A percentile compares a stretch with the other conserved stretches of the same genome.
Evolutionary conservation across 2,329 filamentous ascomycete species (phyloP).

Genomic region (Ascochyta clinopodiicola): DNA sequence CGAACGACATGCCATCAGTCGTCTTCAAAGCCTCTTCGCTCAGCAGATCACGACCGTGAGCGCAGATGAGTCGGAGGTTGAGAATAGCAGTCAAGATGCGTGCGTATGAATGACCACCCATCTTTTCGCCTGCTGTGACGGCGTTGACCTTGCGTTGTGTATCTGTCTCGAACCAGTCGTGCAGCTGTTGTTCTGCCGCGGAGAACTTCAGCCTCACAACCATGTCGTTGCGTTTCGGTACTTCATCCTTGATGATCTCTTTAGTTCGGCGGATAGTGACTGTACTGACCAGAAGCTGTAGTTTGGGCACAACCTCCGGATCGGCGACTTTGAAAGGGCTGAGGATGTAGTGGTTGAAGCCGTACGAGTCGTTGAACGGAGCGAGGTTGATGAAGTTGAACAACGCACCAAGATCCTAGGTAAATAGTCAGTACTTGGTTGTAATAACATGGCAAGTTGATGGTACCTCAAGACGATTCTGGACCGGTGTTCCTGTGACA

Average conservation of each 20-base stretch:
- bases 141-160: conserved; percentile 81
- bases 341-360: conserved; percentile 81
- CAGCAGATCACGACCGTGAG: conserved; percentile 90
- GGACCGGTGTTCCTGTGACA: conserved; percentile 94
- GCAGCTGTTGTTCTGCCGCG: conserved; percentile 75
- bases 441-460: conserved; percentile 44
- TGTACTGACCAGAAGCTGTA: conserved; percentile 90
- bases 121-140: conserved; percentile 68
- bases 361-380: conserved; percentile 79
- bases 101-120: conserved; percentile 88
- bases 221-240: conserved; percentile 74
- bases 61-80: conserved; percentile 86
- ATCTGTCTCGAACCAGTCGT: conserved; percentile 83
- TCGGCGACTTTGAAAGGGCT: conserved; percentile 87
- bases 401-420: conserved; percentile 77
- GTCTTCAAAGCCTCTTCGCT: conserved; percentile 81
- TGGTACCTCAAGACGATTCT: conserved; percentile 77
- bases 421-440: not conserved
- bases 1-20: conserved; percentile 80
- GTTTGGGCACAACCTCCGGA: conserved; percentile 79
- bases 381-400: conserved; percentile 83
- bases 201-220: conserved; percentile 78
- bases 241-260: conserved; percentile 71
- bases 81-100: conserved; percentile 92
- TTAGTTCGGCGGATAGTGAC: conserved; percentile 91